phyloP scores from a whole-genome alignment of 2,329 filamentous ascomycete genomes.

The Arthrinium puccinioides region DNA sequence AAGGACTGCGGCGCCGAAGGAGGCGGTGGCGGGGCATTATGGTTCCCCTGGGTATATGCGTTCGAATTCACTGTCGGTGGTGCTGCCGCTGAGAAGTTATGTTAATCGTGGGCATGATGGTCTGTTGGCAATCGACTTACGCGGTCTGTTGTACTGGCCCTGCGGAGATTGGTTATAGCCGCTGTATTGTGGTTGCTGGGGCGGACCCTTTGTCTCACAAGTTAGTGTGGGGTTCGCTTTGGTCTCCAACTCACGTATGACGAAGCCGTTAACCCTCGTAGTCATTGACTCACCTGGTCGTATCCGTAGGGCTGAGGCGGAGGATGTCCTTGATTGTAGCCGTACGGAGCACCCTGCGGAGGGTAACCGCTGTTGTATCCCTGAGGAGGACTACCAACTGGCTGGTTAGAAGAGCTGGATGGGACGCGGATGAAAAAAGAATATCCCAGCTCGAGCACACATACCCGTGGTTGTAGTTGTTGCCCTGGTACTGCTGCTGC shows the following conservation, averaged over 20 bases:
- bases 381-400: slow-evolving; percentile 29
- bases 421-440: background rate
- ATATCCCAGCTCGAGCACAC: background rate
- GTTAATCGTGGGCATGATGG: background rate
- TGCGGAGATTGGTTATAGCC: slow-evolving; percentile 30
- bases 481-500: slow-evolving; percentile 20
- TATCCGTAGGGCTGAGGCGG: slow-evolving; percentile 40
- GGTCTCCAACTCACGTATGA: no score
- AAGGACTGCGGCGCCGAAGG: slow-evolving; percentile 63
- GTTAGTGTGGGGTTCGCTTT: no score
- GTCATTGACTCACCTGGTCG: slow-evolving; percentile 25
- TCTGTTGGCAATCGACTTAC: slow-evolving; percentile 24
- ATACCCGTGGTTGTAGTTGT: slow-evolving; percentile 22
- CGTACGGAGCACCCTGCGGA: slow-evolving; percentile 32
- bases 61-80: background rate
- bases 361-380: slow-evolving; percentile 43
- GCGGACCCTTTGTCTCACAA: slow-evolving; percentile 17
- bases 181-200: slow-evolving; percentile 29
- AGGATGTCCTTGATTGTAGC: slow-evolving; percentile 38
- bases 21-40: slow-evolving; percentile 55
- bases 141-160: slow-evolving; percentile 41
- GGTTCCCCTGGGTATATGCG: background rate
- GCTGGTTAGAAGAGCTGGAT: slow-evolving; percentile 1
- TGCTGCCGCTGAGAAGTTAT: no score
- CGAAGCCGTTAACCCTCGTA: no score